Conservation (phyloP, 257 asterid species). For the Gentiana straminea region DNA sequence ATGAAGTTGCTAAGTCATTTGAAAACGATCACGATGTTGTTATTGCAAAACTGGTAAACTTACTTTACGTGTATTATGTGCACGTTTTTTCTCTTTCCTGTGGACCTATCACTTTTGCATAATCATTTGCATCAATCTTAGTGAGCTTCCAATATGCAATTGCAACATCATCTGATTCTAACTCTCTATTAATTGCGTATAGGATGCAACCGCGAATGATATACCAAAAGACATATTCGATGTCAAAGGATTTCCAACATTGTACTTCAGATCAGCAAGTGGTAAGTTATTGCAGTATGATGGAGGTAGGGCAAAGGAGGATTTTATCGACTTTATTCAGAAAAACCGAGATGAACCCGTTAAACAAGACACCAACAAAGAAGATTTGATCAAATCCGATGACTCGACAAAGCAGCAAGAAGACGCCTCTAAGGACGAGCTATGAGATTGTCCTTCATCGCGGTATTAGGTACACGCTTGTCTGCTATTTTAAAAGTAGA, state of each 20-base stretch:
- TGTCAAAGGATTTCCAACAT: slow-evolving; percentile 58
- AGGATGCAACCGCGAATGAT: slow-evolving; percentile 74
- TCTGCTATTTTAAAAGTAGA: no score
- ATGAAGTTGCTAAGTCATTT: slow-evolving; percentile 69
- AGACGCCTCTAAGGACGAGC: slow-evolving; percentile 39
- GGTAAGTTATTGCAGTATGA: slow-evolving; percentile 39
- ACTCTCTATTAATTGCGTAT: not conserved
- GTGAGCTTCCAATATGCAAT: no score
- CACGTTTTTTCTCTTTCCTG: no score
- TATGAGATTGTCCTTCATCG: slow-evolving; percentile 14
- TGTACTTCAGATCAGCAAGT: slow-evolving; percentile 59
- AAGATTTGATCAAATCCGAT: no score
- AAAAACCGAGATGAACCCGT: slow-evolving; percentile 31
- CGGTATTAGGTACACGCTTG: no score
- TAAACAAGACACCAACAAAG: slow-evolving; percentile 14
- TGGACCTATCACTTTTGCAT: no score
- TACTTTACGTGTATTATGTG: not conserved
- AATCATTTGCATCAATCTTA: no score
- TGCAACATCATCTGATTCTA: not conserved
- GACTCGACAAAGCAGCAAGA: not conserved
- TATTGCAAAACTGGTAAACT: slow-evolving; percentile 70
- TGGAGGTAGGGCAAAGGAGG: slow-evolving; percentile 63
- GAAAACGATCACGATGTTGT: slow-evolving; percentile 50
- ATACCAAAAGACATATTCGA: slow-evolving; percentile 46
- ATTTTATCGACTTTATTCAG: slow-evolving; percentile 41